Percentiles rank a stretch among this genome's conserved stretches.
These are phyloP conservation scores for Solanum chmielewskii DNA, from an alignment of 257 asterid species.

Conservation along the genomic window DNA sequence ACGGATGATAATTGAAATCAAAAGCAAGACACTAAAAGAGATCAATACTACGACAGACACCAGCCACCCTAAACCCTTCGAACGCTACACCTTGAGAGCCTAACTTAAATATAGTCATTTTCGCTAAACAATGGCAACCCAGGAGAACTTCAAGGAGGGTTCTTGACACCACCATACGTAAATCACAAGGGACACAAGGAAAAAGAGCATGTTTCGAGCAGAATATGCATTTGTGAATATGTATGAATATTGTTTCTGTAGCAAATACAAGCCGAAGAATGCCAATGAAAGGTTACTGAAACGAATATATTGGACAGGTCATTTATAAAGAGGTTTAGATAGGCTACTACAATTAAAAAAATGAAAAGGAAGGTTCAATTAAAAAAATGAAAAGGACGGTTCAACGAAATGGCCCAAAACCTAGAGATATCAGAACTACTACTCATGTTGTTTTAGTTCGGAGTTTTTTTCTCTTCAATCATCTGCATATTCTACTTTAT, in stretches of 20 bases:
- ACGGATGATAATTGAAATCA: neutral
- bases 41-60: neutral
- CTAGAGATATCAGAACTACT: neutral
- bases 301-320: neutral
- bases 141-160: neutral
- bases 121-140: neutral
- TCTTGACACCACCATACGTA: neutral
- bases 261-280: neutral
- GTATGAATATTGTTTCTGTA: neutral
- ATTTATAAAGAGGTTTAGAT: neutral
- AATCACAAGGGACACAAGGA: neutral
- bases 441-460: neutral
- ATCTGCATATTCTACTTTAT: neutral
- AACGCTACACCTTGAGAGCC: neutral
- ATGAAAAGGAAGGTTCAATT: neutral
- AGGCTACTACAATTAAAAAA: neutral
- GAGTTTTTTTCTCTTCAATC: neutral
- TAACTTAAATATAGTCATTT: neutral
- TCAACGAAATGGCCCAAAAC: neutral
- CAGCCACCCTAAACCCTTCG: neutral
- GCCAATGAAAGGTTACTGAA: neutral
- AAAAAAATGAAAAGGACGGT: neutral
- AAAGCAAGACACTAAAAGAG: neutral
- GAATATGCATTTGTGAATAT: neutral
- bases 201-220: neutral